Percentiles rank a stretch among this genome's conserved stretches.
Evolutionary conservation across 768 basidiomycete genomes (phyloP).

Genomic region (Chlorophyllum brunneum): DNA sequence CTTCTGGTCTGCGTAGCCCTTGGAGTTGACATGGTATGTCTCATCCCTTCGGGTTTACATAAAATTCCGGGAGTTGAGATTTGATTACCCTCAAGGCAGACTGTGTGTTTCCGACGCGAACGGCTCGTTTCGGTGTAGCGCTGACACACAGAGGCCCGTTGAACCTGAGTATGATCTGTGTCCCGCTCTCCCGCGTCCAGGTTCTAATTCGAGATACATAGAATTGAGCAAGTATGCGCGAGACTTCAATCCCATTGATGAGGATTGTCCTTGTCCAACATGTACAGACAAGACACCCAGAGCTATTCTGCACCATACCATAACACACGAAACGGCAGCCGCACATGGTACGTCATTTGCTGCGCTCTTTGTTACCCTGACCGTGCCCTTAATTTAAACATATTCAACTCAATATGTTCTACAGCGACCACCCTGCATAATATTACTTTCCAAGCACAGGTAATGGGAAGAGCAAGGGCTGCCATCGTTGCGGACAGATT

Average conservation of each 20-base stretch:
- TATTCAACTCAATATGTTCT: conserved; percentile 7
- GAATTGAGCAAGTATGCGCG: conserved; percentile 67
- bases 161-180: conserved; percentile 61
- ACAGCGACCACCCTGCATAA: conserved; percentile 82
- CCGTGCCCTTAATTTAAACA: not conserved
- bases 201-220: conserved; percentile 21
- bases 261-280: conserved; percentile 82
- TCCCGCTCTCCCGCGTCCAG: not conserved
- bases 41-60: not conserved
- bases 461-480: conserved; percentile 83
- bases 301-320: conserved; percentile 71
- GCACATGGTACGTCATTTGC: conserved; percentile 63
- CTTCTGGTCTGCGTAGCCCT: conserved; percentile 86
- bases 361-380: not conserved
- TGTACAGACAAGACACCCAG: conserved; percentile 64
- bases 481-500: conserved; percentile 78
- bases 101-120: conserved; percentile 91
- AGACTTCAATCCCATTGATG: conserved; percentile 72
- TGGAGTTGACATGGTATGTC: conserved; percentile 84
- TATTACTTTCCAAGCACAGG: conserved; percentile 78
- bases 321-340: conserved; percentile 79
- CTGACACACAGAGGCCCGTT: conserved; percentile 78
- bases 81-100: conserved; percentile 56
- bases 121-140: conserved; percentile 88
- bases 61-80: not conserved